Percentiles rank a stretch among this genome's conserved stretches.
Evolutionary conservation across 1,284 basidiomycete genomes (phyloP).

Genomic region (Tausonia pullulans): DNA sequence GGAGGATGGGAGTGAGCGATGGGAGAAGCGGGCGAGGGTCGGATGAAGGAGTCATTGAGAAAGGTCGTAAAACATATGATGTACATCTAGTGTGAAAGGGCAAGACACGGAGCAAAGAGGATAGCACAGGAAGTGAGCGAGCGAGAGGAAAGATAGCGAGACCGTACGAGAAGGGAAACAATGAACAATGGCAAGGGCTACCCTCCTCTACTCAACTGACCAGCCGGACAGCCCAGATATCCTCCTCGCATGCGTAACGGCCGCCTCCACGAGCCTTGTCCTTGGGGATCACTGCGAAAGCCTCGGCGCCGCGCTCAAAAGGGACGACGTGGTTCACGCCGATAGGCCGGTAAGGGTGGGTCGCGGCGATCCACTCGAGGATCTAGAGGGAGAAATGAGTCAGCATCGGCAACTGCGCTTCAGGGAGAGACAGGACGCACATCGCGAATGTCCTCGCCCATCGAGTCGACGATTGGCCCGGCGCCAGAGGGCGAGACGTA

Average conservation of each 20-base stretch:
- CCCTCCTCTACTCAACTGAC: neutral
- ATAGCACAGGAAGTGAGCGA: no score
- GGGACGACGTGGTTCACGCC: slow-evolving; percentile 10
- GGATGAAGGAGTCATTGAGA: neutral
- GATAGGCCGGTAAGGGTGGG: neutral
- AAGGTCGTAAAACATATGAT: no score
- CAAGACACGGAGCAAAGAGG: no score
- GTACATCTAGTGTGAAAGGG: no score
- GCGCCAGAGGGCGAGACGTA: slow-evolving; percentile 12
- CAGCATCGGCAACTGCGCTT: no score
- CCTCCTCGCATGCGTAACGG: slow-evolving; percentile 12
- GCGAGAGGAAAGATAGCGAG: no score
- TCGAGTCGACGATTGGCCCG: slow-evolving; percentile 13
- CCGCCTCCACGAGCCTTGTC: neutral
- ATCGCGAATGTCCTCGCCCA: slow-evolving; percentile 16
- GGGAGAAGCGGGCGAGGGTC: neutral
- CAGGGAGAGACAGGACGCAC: no score
- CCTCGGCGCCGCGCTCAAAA: slow-evolving; percentile 13
- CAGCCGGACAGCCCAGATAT: slow-evolving; percentile 14
- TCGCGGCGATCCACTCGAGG: slow-evolving; percentile 12
- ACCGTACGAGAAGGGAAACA: no score
- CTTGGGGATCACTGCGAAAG: slow-evolving; percentile 4
- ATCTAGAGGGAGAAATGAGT: neutral
- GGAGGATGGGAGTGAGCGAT: neutral
- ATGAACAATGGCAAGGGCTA: no score